Evolutionary conservation across 345 rosid species (phyloP), one percentile per base, ranked within the genome.

Genomic region (Salix exigua): DNA sequence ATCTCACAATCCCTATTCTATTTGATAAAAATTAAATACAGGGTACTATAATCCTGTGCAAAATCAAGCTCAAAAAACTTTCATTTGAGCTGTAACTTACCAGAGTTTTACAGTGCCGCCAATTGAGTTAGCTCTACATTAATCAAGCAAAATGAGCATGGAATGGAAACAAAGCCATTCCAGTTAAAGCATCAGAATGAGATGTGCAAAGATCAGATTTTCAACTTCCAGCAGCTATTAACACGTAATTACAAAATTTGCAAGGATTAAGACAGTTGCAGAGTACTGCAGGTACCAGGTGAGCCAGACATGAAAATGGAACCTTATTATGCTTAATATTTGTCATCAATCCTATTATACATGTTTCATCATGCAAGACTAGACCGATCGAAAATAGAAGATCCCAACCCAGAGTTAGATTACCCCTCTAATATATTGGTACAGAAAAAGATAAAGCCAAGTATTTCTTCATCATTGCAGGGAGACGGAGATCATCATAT

Each of bases 401-500:
- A 82, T 78, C 83, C 77, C 77, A 67, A 77, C 75, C 68, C 78
- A 83, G 68, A 79, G 73, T 71, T 69, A 35, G 71, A 82, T 44
- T 48, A 66, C 28, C 42, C 73, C 72, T 72, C 25, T 76, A 40
- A 70, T 58, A 40, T 80, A 75, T 73, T 18, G 67, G 72, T 70
- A 68, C 66, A 72, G 55, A 76, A 75, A 79, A 77, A 17, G 40
- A 62, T 18, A 79, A 31, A 35, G 64, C 81, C 33, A 68, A 61
- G 71, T 35, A 55, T 68, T 60, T 13, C 28, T 58, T 58, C 62
- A 58, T 74, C 42, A 40, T 30, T 30, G 23, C 25, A 42, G 79
- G 73, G 26, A 26, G 75, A 83, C 72, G 79, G 79, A 79, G 81
- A 72, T 90, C 84, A 91, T 74, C 85, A 79, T 77, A 92, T 80